A percentile compares a stretch with the other conserved stretches of the same genome.
Conservation (phyloP, 2,329 filamentous ascomycete species). For the Aspergillus fijiensis region DNA sequence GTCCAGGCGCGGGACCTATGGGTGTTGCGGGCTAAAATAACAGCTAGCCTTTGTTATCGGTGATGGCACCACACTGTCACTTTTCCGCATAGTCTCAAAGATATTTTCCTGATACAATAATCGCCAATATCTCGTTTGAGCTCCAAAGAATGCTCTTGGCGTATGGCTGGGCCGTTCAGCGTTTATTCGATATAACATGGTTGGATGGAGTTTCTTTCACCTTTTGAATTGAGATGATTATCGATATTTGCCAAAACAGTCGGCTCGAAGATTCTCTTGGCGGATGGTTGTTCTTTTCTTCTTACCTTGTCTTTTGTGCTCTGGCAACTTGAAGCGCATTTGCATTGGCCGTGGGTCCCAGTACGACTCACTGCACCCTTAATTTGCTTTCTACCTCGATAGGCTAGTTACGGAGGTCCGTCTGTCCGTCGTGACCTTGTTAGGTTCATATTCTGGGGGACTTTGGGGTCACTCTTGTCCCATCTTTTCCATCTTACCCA, state of each 20-base stretch:
- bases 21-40: slow-evolving; percentile 36
- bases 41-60: slow-evolving; percentile 15
- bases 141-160: slow-evolving; percentile 17
- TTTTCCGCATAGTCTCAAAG: slow-evolving; percentile 16
- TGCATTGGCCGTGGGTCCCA: slow-evolving; percentile 26
- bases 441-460: slow-evolving; percentile 16
- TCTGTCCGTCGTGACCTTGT: slow-evolving; percentile 4
- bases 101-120: slow-evolving; percentile 10
- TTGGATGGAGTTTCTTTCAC: slow-evolving; percentile 31
- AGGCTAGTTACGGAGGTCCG: slow-evolving; percentile 4
- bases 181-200: slow-evolving; percentile 28
- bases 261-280: slow-evolving; percentile 9
- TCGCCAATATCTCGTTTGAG: slow-evolving; percentile 10
- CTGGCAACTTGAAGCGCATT: slow-evolving; percentile 21
- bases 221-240: slow-evolving; percentile 20
- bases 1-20: slow-evolving; percentile 40
- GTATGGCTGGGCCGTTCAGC: slow-evolving; percentile 29
- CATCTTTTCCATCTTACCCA: neutral
- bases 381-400: slow-evolving; percentile 18
- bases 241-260: slow-evolving; percentile 20
- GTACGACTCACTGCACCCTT: slow-evolving; percentile 5
- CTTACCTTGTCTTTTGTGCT: slow-evolving; percentile 11
- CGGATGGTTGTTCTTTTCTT: slow-evolving; percentile 4
- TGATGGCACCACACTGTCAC: slow-evolving; percentile 10
- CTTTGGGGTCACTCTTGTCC: slow-evolving; percentile 11